A percentile compares a stretch with the other conserved stretches of the same genome.
Conservation (phyloP, 495 filamentous ascomycete genomes). For the Alectoria sarmentosa region DNA sequence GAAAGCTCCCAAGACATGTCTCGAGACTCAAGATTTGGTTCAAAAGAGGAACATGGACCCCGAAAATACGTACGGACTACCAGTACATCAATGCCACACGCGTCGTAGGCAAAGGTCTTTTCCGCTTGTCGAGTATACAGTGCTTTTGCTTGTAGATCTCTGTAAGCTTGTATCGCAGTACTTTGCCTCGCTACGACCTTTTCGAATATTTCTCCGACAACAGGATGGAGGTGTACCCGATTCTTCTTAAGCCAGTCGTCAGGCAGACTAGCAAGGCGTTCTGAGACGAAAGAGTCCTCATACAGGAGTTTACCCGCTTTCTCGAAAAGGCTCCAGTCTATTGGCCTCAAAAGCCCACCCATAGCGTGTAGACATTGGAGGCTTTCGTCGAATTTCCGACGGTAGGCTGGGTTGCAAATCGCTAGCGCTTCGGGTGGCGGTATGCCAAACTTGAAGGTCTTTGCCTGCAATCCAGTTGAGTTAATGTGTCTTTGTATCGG, state of each 20-base stretch:
- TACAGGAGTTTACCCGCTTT: constrained; percentile 52
- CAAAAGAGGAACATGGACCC: no score
- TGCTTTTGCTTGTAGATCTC: constrained; percentile 44
- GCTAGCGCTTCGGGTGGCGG: constrained; percentile 42
- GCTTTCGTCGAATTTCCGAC: constrained; percentile 38
- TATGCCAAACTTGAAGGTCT: constrained; percentile 47
- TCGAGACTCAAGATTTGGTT: no score
- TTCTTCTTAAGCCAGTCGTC: constrained; percentile 36
- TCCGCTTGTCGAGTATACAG: constrained; percentile 41
- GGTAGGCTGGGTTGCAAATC: constrained; percentile 40
- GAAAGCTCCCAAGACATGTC: no score
- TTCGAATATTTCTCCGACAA: constrained; percentile 46
- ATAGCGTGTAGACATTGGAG: constrained; percentile 37
- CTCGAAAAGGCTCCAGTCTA: constrained; percentile 50
- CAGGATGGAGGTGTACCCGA: constrained; percentile 44
- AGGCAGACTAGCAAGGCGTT: constrained; percentile 46
- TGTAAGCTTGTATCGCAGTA: constrained; percentile 48
- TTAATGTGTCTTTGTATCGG: constrained; percentile 43
- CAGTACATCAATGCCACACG: constrained; percentile 46
- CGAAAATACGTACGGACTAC: no score
- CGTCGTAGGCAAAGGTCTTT: constrained; percentile 37
- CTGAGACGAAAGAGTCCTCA: constrained; percentile 48
- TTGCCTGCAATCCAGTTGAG: constrained; percentile 39
- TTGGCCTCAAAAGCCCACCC: constrained; percentile 39
- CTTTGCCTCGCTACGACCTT: constrained; percentile 37